These are phyloP conservation scores for Saccharomycopsis microspora DNA, from an alignment of 805 yeast species.

Conservation along the genomic window DNA sequence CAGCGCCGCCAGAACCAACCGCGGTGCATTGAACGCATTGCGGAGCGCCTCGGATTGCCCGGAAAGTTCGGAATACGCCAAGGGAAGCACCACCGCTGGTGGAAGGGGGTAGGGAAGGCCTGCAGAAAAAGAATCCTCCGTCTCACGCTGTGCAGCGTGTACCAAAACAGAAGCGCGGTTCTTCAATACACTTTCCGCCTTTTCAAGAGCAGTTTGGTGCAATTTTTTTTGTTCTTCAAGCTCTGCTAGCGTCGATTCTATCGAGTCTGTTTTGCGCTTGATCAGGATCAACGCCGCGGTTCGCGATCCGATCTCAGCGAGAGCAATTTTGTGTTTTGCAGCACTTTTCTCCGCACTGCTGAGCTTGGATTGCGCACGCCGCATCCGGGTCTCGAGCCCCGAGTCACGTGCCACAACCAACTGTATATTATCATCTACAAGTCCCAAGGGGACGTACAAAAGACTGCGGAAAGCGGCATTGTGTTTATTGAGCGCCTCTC, in stretches of 20 bases:
- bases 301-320: neutral
- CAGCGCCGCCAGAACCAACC: neutral
- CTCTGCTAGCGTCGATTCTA: neutral
- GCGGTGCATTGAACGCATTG: slow-evolving; percentile 14
- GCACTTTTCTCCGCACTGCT: neutral
- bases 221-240: neutral
- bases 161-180: slow-evolving; percentile 2
- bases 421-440: slow-evolving; percentile 5
- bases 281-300: neutral
- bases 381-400: slow-evolving; percentile 6
- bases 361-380: neutral
- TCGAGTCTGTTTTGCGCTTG: neutral
- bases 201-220: neutral
- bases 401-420: slow-evolving; percentile 11
- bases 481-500: slow-evolving; percentile 11
- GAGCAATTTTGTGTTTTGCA: neutral
- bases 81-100: slow-evolving; percentile 6
- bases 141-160: neutral
- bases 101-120: slow-evolving; percentile 15
- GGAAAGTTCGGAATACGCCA: slow-evolving; percentile 1
- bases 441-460: slow-evolving; percentile 10
- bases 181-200: neutral
- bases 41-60: neutral
- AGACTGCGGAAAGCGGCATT: slow-evolving; percentile 11
- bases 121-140: slow-evolving; percentile 4